Base-by-base conservation (phyloP, 306 rosid genomes). In the Macrotyloma uniflorum region DNA sequence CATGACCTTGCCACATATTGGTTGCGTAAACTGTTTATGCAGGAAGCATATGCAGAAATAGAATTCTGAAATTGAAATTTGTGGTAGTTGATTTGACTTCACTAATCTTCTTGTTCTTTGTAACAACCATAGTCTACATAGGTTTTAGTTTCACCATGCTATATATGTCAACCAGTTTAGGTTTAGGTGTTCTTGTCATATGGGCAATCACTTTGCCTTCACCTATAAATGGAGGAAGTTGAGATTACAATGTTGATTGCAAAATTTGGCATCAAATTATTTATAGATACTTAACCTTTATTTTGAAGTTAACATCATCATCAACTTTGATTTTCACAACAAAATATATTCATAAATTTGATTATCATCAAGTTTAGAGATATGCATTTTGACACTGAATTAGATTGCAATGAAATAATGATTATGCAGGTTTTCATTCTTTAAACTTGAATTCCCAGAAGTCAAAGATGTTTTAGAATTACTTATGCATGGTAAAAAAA, bases 161-260 rank as follows among this genome's bases (percentile, higher is more conserved):
- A 42, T 42, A 12, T 42, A 10, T 15, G 54, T 53, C 63, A 66
- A 57, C 63, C 35, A 47, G 55, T 83, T 79, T 83, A 74, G 84
- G 78, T 79, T 69, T 79, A 51, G 46, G 65, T 4, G 46, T 38
- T 74, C 77, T 67, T 74, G 55, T 59, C 77, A 75, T 47, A 61
- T 70, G 72, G 83, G 72, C 57, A 54, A 12, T 50, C 38, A 49
- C 47, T 59, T 14, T 74, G 30, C 58, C 66, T 68, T 16, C 38
- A 59, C 30, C 72, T 50, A 74, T 22, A 38, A 42, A 59, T 61
- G 43, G 65, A 75, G 57, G 51, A 69, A 75, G 71, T 79, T 79
- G 79, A 62, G 74, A 79, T 75, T 75, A 79, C 50, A 50, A 79
- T 62, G 70, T 68, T 62, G 35, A 40, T 75, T 67, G 32, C 64